Conservation (phyloP, 2,329 filamentous ascomycete genomes). For the Dryadomyces quercus-mongolicae region DNA sequence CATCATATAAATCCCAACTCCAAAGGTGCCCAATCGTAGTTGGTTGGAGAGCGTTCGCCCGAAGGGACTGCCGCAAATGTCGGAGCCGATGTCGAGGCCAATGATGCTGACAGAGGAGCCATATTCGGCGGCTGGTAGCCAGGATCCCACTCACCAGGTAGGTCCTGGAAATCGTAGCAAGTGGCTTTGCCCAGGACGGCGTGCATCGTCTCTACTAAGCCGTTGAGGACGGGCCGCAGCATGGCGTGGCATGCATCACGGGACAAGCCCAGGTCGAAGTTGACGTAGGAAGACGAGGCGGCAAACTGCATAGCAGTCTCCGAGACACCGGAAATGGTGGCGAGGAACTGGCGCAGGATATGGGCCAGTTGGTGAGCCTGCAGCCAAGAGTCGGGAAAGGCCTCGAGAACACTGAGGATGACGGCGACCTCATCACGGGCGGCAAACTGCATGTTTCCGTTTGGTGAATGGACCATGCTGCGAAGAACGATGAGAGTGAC, state of each 20-base stretch:
- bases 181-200: not conserved
- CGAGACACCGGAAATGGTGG: conserved; percentile 8
- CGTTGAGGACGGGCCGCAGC: not conserved
- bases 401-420: conserved; percentile 11
- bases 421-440: conserved; percentile 23
- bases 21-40: not conserved
- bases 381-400: conserved; percentile 23
- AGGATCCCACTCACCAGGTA: not conserved
- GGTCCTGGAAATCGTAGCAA: not conserved
- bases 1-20: not conserved
- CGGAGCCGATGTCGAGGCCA: not conserved
- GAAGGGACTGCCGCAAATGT: too few relatives aligned
- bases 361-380: conserved; percentile 22
- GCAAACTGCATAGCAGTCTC: not conserved
- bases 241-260: not conserved
- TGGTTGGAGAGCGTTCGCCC: not conserved
- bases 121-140: not conserved
- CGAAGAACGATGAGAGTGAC: conserved; percentile 26
- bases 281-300: not conserved
- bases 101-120: not conserved
- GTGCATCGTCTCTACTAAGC: not conserved
- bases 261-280: not conserved
- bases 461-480: conserved; percentile 12
- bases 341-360: conserved; percentile 21
- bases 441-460: conserved; percentile 14